Base-by-base conservation (phyloP, 495 filamentous ascomycete species). In the Parmelia sp. region DNA sequence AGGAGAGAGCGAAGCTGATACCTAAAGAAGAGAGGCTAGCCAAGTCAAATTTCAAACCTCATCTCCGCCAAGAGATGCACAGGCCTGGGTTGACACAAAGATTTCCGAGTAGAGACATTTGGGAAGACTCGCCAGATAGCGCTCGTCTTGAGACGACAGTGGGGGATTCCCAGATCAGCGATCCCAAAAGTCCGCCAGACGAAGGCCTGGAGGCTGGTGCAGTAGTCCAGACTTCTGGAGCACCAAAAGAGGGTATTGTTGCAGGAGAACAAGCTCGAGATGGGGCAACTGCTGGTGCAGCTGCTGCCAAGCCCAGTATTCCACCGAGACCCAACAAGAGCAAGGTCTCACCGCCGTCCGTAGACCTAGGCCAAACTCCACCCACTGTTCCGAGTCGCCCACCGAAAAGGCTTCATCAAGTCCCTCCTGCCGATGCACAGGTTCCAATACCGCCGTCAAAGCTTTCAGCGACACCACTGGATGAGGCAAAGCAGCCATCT, bases 91-190 rank as follows among this genome's bases (percentile, higher is more conserved):
- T 84, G 69, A 82, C 84, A 62, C 88, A 89, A 40, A 83, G 92
- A 10, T 99, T 99, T 72, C 94, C 94, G 8, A 96, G 92, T 72
- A 85, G 85, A 42, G 94, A 99, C 75, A 88, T 97, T 53, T 99
- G 94, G 94, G 94, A 99, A 77, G 94, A 99, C 72, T 85, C 84
- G 0, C 93, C 94, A 6, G 90, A 94, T 67, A 91, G 88, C 69
- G 83, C 90, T 55, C 81, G 88, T 61, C 82, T 95, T 35, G 84
- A 88, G 65, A 92, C 94, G 15, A 93, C 89, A 6, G 86, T 97
- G 31, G 84, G 82, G 57, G 86, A 90, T 47, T 71, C 76, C 17
- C 75, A 80, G 19, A 79, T 82, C 7, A 78, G 82, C 36, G 80
- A 78, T 31, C 39, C 45, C 57, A 74, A 57, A 70, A 74, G 57